phyloP scores from a whole-genome alignment of 352 stramenopile species.

The Pythium aristosporum region DNA sequence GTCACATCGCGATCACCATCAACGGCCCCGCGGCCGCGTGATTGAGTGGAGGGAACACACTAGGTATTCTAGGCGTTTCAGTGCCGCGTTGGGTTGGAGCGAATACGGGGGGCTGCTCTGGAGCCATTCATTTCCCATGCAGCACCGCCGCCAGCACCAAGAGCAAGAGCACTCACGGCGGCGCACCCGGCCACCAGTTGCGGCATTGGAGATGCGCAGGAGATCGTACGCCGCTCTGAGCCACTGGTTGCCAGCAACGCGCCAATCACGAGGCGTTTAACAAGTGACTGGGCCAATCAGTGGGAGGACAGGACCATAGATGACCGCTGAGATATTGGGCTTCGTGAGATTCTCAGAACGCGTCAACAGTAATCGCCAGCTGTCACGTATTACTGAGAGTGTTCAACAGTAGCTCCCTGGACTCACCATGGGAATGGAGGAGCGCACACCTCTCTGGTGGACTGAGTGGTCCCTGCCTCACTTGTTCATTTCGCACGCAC shows the following conservation, averaged over 20 bases:
- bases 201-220: neutral
- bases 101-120: no score
- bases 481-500: neutral
- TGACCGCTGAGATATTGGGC: no score
- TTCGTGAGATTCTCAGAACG: neutral
- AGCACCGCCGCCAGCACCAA: no score
- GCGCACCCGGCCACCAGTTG: neutral
- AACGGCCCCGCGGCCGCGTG: conserved; percentile 7
- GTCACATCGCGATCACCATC: conserved; percentile 18
- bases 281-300: neutral
- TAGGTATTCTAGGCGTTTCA: no score
- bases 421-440: no score
- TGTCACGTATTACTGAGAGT: no score
- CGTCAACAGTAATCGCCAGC: neutral
- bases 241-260: neutral
- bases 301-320: no score
- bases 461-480: neutral
- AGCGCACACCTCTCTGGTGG: no score
- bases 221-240: neutral
- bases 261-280: neutral
- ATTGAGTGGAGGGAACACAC: no score
- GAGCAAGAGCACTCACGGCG: neutral
- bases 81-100: no score
- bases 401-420: no score
- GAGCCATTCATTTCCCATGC: no score